Evolutionary conservation across 1,284 basidiomycete genomes (phyloP), one percentile per base, ranked within the genome.

Genomic region (Waitea zeae): DNA sequence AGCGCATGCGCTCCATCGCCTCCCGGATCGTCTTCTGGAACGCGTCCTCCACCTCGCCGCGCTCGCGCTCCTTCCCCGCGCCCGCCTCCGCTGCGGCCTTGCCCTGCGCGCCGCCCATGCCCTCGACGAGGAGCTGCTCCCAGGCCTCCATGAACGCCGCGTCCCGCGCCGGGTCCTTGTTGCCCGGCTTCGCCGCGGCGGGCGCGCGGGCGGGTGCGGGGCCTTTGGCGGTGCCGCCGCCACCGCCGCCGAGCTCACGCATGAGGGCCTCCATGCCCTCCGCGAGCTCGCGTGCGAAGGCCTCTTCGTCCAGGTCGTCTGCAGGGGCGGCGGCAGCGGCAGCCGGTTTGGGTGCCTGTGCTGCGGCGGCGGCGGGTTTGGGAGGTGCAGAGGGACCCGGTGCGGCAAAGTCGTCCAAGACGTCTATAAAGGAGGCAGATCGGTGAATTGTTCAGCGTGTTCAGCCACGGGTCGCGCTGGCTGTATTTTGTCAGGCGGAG

Each of bases 211-310:
- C n/a, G n/a, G n/a, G n/a, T n/a, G n/a, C n/a, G 36, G 20, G 17
- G 36, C 35, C 15, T 13, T 42, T 46, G 33, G 20, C 44, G 11
- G 43, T 46, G 18, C 45, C 49, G n/a, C 46, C 46, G 13, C 54
- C 50, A 20, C 55, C 57, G 4, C 52, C 54, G 9, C 53, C 58
- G 12, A 93, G 61, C 46, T 76, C 78, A 14, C 65, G 64, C 62
- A 95, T 72, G 31, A 95, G 63, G n/a, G 60, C 61, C 49, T 88
- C 83, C 88, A 96, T 93, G 20, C 73, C 80, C 47, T 69, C 63
- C 4, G 77, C 72, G 30, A 95, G 62, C 48, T 84, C 76, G 28
- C 66, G 62, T 29, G 79, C 71, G 47, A 89, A 86, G 35, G 75
- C 49, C 41, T 6, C 6, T 12, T 36, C 35, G 17, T 11, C 11